Evolutionary conservation across 2,329 filamentous ascomycete genomes (phyloP).

Genomic region (Fusarium xyrophilum): DNA sequence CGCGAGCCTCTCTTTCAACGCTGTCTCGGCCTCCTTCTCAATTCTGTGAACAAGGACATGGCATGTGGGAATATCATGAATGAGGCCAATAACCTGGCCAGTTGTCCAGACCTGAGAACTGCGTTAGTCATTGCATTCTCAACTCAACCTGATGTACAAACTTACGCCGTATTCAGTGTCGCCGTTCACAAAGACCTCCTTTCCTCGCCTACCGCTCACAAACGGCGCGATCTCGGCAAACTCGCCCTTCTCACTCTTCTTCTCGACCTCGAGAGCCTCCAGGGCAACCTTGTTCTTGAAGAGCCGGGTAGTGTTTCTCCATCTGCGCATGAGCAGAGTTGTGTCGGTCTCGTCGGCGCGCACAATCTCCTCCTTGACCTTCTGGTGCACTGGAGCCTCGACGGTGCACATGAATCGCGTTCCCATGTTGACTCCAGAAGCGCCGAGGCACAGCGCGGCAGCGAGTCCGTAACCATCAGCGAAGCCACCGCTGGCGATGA

Average conservation of each 20-base stretch:
- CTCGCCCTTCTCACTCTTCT: slow-evolving; percentile 80
- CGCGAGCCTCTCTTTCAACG: slow-evolving; percentile 65
- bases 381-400: slow-evolving; percentile 89
- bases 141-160: slow-evolving; percentile 33
- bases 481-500: slow-evolving; percentile 95
- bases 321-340: slow-evolving; percentile 82
- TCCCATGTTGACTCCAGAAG: slow-evolving; percentile 97
- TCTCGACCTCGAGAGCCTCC: slow-evolving; percentile 83
- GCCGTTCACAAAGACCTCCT: slow-evolving; percentile 90
- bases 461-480: slow-evolving; percentile 93
- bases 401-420: slow-evolving; percentile 97
- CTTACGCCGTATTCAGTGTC: slow-evolving; percentile 88
- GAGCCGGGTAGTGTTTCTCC: slow-evolving; percentile 89
- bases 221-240: slow-evolving; percentile 87
- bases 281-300: slow-evolving; percentile 89
- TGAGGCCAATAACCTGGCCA: slow-evolving; percentile 90
- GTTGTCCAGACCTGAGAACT: slow-evolving; percentile 85
- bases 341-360: slow-evolving; percentile 90
- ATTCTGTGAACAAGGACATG: slow-evolving; percentile 73
- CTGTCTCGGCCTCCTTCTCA: slow-evolving; percentile 75
- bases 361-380: slow-evolving; percentile 94
- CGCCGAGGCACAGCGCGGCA: slow-evolving; percentile 86
- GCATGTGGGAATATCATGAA: slow-evolving; percentile 83
- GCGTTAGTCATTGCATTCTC: slow-evolving; percentile 14
- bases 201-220: slow-evolving; percentile 88